Evolutionary conservation across 768 basidiomycete genomes (phyloP).

Genomic region (Mycena haematopus): DNA sequence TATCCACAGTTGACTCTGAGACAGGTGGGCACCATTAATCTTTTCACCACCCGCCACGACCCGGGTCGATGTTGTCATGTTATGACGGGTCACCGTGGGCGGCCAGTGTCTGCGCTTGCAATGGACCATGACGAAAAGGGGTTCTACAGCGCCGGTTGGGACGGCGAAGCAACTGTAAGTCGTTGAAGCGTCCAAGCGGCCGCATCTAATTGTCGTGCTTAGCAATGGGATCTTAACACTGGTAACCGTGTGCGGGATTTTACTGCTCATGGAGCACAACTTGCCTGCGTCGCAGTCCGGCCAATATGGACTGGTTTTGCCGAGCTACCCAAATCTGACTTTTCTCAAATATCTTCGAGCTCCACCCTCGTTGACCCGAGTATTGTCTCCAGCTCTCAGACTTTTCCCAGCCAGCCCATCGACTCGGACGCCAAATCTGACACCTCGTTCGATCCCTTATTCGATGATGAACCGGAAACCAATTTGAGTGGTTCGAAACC

Average conservation of each 20-base stretch:
- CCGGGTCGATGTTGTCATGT: slow-evolving; percentile 80
- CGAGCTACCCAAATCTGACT: slow-evolving; percentile 6
- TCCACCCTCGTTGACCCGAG: slow-evolving; percentile 32
- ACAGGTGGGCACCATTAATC: slow-evolving; percentile 89
- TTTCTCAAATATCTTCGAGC: slow-evolving; percentile 21
- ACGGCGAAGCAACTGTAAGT: slow-evolving; percentile 85
- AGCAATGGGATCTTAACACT: slow-evolving; percentile 99
- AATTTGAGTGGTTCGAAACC: background rate
- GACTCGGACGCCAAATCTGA: slow-evolving; percentile 77
- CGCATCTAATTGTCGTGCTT: slow-evolving; percentile 18
- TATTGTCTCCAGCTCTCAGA: slow-evolving; percentile 25
- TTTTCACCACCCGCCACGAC: slow-evolving; percentile 92
- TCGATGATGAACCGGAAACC: slow-evolving; percentile 80
- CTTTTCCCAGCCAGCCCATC: slow-evolving; percentile 23
- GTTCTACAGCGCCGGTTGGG: slow-evolving; percentile 94
- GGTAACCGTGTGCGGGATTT: slow-evolving; percentile 81
- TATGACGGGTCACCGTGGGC: slow-evolving; percentile 74
- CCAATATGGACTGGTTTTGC: slow-evolving; percentile 36
- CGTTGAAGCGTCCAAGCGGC: slow-evolving; percentile 18
- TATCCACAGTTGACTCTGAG: slow-evolving; percentile 27
- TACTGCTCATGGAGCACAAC: slow-evolving; percentile 82
- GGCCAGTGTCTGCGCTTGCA: slow-evolving; percentile 82
- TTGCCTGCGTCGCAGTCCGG: slow-evolving; percentile 80
- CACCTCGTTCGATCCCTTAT: slow-evolving; percentile 85
- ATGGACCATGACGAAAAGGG: slow-evolving; percentile 84